These are phyloP conservation scores for Pyronema domesticum DNA, from an alignment of 495 filamentous ascomycete species.

Conservation along the genomic window DNA sequence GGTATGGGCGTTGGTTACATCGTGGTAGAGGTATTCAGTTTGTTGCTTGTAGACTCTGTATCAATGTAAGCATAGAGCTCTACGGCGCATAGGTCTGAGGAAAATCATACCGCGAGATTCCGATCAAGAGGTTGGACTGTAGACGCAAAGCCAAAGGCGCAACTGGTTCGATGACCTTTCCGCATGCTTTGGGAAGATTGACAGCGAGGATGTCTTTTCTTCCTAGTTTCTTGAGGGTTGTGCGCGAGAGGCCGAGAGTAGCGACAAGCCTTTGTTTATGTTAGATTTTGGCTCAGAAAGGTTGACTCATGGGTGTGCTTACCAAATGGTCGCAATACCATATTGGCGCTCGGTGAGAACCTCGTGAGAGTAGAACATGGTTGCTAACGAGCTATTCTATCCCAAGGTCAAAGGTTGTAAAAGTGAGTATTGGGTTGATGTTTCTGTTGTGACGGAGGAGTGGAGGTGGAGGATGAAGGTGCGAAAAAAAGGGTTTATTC, in stretches of 20 bases:
- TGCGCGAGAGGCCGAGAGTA: slow-evolving; percentile 56
- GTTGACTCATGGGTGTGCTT: slow-evolving; percentile 2
- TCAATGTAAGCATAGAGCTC: neutral
- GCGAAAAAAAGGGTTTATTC: too few relatives aligned
- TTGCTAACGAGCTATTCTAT: neutral
- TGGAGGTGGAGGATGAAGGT: too few relatives aligned
- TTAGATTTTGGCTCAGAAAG: neutral
- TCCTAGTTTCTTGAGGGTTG: slow-evolving; percentile 52
- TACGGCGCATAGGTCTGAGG: slow-evolving; percentile 2
- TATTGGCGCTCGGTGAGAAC: slow-evolving; percentile 71
- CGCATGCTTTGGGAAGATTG: slow-evolving; percentile 68
- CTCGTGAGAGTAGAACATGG: slow-evolving; percentile 27
- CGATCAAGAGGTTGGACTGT: slow-evolving; percentile 70
- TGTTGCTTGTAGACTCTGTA: slow-evolving; percentile 65
- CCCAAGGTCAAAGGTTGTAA: too few relatives aligned
- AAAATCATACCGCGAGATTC: slow-evolving; percentile 1
- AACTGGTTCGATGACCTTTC: slow-evolving; percentile 64
- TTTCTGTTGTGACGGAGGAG: too few relatives aligned
- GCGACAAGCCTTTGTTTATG: slow-evolving; percentile 60
- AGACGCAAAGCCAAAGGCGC: slow-evolving; percentile 83
- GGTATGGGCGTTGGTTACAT: slow-evolving; percentile 58
- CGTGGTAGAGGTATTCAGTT: slow-evolving; percentile 64
- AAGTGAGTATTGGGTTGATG: too few relatives aligned
- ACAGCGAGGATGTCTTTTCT: slow-evolving; percentile 82
- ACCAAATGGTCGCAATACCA: slow-evolving; percentile 93